Evolutionary conservation across 495 filamentous ascomycete genomes (phyloP).

Genomic region (Penicillium herquei): DNA sequence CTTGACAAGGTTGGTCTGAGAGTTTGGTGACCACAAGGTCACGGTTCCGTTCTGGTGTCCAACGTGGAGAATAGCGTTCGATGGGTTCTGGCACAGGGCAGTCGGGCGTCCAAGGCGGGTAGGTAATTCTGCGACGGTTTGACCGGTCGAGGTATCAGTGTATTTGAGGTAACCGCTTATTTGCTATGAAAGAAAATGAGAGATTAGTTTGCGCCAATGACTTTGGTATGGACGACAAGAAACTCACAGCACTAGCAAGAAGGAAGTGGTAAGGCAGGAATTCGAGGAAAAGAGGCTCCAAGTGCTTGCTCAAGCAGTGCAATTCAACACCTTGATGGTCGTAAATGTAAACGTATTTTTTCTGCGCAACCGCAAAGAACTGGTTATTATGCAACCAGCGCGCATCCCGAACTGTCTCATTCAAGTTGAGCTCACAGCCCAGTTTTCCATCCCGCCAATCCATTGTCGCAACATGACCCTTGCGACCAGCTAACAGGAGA

Average conservation of each 20-base stretch:
- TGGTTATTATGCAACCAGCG: constrained; percentile 96
- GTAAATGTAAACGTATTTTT: constrained; percentile 96
- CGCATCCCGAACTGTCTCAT: constrained; percentile 84
- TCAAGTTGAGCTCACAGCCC: constrained; percentile 84
- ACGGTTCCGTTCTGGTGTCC: constrained; percentile 95
- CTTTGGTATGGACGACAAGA: background rate
- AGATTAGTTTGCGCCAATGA: background rate
- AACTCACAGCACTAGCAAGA: constrained; percentile 74
- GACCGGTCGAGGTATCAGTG: constrained; percentile 90
- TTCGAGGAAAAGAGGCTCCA: constrained; percentile 92
- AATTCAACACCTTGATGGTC: constrained; percentile 84
- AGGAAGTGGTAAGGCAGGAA: constrained; percentile 97
- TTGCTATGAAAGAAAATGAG: constrained; percentile 43
- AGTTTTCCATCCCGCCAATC: constrained; percentile 93
- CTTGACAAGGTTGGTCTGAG: constrained; percentile 81
- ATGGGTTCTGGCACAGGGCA: constrained; percentile 79
- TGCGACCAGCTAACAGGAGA: constrained; percentile 79
- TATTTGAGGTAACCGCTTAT: constrained; percentile 88
- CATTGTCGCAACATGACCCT: constrained; percentile 94
- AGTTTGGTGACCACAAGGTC: constrained; percentile 95
- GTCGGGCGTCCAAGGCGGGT: constrained; percentile 84
- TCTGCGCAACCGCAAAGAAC: constrained; percentile 95
- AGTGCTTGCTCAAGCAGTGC: constrained; percentile 83
- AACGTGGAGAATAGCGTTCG: constrained; percentile 86
- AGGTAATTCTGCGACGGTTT: constrained; percentile 76